Conservation (phyloP, 345 rosid genomes). For the Heritiera fomes region DNA sequence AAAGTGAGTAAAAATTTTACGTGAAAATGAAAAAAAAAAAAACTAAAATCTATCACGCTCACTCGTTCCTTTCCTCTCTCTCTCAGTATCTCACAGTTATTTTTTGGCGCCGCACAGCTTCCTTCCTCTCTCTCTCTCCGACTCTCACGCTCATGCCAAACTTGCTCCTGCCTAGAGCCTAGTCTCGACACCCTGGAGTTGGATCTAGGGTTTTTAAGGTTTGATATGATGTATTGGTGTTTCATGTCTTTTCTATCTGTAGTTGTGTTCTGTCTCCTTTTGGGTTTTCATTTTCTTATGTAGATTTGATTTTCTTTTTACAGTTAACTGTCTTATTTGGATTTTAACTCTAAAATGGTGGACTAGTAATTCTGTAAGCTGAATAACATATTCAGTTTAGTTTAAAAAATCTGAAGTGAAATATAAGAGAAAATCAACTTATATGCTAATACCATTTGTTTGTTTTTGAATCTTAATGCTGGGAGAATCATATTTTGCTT, state of each 20-base stretch:
- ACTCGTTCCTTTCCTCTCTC: too few species aligned
- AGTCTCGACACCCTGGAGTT: not conserved
- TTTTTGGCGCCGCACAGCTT: too few species aligned
- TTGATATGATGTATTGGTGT: slow-evolving; percentile 18
- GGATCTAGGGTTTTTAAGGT: slow-evolving; percentile 41
- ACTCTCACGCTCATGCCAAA: too few species aligned
- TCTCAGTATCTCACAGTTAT: too few species aligned
- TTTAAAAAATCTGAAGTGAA: not conserved
- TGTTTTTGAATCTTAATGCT: not conserved
- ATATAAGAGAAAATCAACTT: not conserved
- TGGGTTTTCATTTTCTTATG: slow-evolving; percentile 15
- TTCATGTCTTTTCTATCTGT: slow-evolving; percentile 35
- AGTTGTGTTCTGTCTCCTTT: slow-evolving; percentile 1
- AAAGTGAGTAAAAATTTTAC: too few species aligned
- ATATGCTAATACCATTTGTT: not conserved
- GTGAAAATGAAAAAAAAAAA: too few species aligned
- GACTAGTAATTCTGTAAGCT: not conserved
- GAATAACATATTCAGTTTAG: not conserved
- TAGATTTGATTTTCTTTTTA: not conserved
- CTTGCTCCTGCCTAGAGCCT: too few species aligned
- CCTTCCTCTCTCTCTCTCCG: too few species aligned
- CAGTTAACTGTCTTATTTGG: not conserved
- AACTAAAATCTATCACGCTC: too few species aligned
- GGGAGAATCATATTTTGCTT: not conserved
- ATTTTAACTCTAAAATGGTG: not conserved